Evolutionary conservation across 148 eudicot genomes (phyloP), one percentile per base, ranked within the genome.

Genomic region (Polygonum aviculare): DNA sequence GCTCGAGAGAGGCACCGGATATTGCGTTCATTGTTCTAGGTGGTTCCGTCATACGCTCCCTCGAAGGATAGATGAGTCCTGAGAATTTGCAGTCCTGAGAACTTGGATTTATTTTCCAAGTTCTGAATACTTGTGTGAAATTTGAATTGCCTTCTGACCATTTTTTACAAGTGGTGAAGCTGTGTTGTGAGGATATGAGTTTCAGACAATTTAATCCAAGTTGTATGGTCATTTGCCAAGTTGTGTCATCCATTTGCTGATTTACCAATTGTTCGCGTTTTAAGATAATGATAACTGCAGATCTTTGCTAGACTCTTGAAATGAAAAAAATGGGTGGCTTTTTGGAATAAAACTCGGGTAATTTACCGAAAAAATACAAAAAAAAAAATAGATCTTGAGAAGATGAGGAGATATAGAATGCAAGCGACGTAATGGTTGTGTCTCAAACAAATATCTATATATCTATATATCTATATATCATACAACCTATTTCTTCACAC

Each of bases 41-140:
- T 3, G 98, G 98, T 4, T 90, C 98, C 44, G 99, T 96, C 15
- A 88, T 93, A 51, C 91, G 94, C 26, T 82, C 98, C 11, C 91
- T 96, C 2, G 99, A 98, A 36, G 99, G 98, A 26, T 97, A 96
- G 74, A 89, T 96, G 19, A 84, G 91, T 9, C 89, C 85, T 1
- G 99, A 93, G 81, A 96, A 93, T 77, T 86, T 90, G 86, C 97
- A 91, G 39, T 96, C 52, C 74, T 72, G 52, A 72, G 35, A 44
- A 39, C 6, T 71, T 48, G 3, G 50, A 18, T 71, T 71, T 15
- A 18, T 21, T 71, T 71, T 8, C 33, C n/a, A 35, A 19, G 18
- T 8, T 48, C 31, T 41, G 2, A 41, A 5, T 41, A 5, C 45
- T 41, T 72, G 36, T 15, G 50, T n/a, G n/a, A 18, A 9, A n/a